These are phyloP conservation scores for Nicotiana noctiflora DNA, from an alignment of 257 asterid genomes.

Conservation along the genomic window DNA sequence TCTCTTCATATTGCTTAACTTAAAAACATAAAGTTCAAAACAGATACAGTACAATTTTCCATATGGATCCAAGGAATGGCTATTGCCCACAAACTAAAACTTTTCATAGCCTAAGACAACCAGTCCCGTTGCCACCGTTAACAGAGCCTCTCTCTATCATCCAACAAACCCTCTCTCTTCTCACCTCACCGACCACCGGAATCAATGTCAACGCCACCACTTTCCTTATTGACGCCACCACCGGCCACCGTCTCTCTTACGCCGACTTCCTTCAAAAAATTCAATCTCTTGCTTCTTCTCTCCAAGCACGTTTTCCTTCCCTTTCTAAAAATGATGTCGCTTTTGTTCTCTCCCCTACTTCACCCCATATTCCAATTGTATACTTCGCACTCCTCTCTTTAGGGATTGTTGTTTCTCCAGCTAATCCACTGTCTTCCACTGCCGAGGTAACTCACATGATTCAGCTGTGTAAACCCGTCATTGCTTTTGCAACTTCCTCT, in stretches of 20 bases:
- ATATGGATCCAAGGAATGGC: conserved; percentile 43
- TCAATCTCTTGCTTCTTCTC: conserved; percentile 45
- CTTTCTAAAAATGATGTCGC: conserved; percentile 64
- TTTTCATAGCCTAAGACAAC: conserved; percentile 52
- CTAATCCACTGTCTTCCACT: conserved; percentile 58
- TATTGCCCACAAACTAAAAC: conserved; percentile 41
- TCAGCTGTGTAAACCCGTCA: conserved; percentile 45
- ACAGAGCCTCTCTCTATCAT: conserved; percentile 50
- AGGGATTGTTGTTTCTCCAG: conserved; percentile 68
- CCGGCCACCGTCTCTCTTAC: conserved; percentile 42
- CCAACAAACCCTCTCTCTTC: conserved; percentile 48
- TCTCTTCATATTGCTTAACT: neutral
- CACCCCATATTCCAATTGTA: conserved; percentile 56
- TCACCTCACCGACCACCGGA: conserved; percentile 40
- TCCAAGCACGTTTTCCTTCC: conserved; percentile 33
- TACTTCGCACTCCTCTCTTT: conserved; percentile 74
- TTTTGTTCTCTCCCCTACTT: conserved; percentile 64
- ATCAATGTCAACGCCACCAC: conserved; percentile 44
- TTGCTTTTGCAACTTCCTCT: conserved; percentile 47
- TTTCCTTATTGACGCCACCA: conserved; percentile 61
- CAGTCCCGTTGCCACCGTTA: conserved; percentile 50
- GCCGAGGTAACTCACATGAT: conserved; percentile 60
- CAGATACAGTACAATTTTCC: neutral
- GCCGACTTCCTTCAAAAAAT: conserved; percentile 44
- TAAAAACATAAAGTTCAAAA: neutral